These are phyloP conservation scores for Hymenoscyphus infarciens DNA, from an alignment of 2,329 filamentous ascomycete genomes.

Conservation along the genomic window DNA sequence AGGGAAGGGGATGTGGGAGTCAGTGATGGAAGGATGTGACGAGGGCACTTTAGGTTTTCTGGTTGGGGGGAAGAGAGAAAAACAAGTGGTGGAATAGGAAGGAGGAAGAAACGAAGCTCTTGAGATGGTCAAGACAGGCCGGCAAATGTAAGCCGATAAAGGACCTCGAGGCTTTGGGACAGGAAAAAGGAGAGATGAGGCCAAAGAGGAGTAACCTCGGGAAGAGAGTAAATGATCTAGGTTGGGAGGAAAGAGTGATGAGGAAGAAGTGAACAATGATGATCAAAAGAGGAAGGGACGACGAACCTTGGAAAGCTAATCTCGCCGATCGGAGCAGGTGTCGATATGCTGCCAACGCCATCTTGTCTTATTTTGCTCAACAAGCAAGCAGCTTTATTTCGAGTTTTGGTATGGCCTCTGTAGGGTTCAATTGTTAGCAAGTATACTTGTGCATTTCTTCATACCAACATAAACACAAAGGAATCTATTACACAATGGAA, in stretches of 20 bases:
- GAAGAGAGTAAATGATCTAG: too few species aligned
- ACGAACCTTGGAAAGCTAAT: slow-evolving; percentile 76
- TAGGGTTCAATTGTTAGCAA: neutral
- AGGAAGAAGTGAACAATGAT: slow-evolving; percentile 1
- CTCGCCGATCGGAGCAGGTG: slow-evolving; percentile 75
- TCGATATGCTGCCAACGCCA: slow-evolving; percentile 76
- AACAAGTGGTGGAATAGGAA: too few species aligned
- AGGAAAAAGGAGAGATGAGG: too few species aligned
- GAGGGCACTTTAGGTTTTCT: too few species aligned
- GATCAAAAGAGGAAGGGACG: neutral
- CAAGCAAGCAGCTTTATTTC: neutral
- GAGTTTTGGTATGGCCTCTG: neutral
- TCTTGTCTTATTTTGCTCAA: slow-evolving; percentile 28
- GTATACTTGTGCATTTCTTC: neutral
- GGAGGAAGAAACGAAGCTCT: too few species aligned
- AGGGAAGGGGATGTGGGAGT: too few species aligned
- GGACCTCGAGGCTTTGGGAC: too few species aligned
- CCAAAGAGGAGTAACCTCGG: too few species aligned
- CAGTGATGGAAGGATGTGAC: too few species aligned
- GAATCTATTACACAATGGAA: neutral
- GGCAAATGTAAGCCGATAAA: too few species aligned
- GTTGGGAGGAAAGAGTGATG: neutral
- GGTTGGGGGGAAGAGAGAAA: too few species aligned
- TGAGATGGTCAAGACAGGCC: too few species aligned
- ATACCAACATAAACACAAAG: neutral